Conservation (phyloP, 495 filamentous ascomycete genomes). For the Hyaloscypha hepaticicola region DNA sequence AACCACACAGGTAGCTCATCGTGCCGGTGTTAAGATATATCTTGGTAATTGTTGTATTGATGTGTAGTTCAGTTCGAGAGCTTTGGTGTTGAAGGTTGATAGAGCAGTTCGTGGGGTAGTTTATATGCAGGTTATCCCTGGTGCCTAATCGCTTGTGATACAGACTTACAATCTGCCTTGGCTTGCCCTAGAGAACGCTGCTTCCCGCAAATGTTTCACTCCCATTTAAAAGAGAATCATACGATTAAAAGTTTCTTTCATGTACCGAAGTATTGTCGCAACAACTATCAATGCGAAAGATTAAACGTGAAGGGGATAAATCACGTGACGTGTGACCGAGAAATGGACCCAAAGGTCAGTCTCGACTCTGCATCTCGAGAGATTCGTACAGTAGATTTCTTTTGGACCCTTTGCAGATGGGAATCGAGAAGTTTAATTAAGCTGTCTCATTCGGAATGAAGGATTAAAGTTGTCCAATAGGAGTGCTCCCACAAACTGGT, state of each 20-base stretch:
- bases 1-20: conserved; percentile 23
- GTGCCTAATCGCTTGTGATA: neutral
- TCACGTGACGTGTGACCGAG: too few relatives aligned
- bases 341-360: too few relatives aligned
- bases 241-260: neutral
- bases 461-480: neutral
- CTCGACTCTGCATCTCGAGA: neutral
- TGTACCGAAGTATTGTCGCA: too few relatives aligned
- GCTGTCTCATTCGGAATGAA: neutral
- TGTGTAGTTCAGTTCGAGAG: neutral
- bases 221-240: neutral
- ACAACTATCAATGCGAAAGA: too few relatives aligned
- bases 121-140: neutral
- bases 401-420: neutral
- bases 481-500: neutral
- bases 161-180: neutral
- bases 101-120: neutral
- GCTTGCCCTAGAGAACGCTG: neutral
- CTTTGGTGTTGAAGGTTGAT: neutral
- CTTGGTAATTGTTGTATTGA: neutral
- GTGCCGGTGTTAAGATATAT: neutral
- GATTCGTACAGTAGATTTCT: neutral
- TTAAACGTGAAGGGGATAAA: too few relatives aligned
- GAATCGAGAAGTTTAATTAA: neutral
- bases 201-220: neutral